Percentiles rank a stretch among this genome's conserved stretches.
These are phyloP conservation scores for Ramaria rubella DNA, from an alignment of 768 basidiomycete species.

Conservation along the genomic window DNA sequence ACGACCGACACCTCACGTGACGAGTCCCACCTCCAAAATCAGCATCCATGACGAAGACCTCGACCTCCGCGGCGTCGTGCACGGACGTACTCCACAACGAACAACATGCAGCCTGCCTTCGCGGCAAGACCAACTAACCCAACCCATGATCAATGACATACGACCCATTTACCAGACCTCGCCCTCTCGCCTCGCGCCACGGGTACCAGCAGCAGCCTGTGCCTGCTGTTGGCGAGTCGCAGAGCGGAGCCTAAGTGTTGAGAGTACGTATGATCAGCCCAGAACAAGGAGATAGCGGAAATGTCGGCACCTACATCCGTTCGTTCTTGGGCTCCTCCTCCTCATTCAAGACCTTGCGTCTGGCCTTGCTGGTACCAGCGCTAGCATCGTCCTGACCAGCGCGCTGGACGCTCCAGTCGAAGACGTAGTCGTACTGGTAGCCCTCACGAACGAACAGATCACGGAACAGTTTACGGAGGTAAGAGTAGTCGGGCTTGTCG, in stretches of 20 bases:
- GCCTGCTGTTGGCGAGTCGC: constrained; percentile 77
- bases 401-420: constrained; percentile 95
- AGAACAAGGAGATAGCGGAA: not conserved
- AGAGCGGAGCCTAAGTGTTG: constrained; percentile 62
- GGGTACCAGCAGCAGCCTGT: constrained; percentile 23
- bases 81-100: not conserved
- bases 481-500: constrained; percentile 99
- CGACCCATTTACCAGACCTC: constrained; percentile 40
- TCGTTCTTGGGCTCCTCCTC: constrained; percentile 80
- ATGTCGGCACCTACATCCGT: constrained; percentile 56
- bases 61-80: constrained; percentile 4
- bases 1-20: constrained; percentile 1
- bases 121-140: not conserved
- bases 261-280: not conserved
- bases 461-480: constrained; percentile 98
- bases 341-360: constrained; percentile 79
- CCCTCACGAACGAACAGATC: constrained; percentile 96
- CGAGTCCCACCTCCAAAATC: not conserved
- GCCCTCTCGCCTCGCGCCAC: constrained; percentile 36
- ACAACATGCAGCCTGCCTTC: not conserved
- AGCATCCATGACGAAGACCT: not conserved
- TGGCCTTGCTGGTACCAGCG: constrained; percentile 16
- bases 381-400: constrained; percentile 57
- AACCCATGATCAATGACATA: not conserved
- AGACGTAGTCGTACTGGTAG: constrained; percentile 99